Evolutionary conservation across 176 grass and related monocot genomes (phyloP), one percentile per base, ranked within the genome.

Genomic region (Stipa capillata): DNA sequence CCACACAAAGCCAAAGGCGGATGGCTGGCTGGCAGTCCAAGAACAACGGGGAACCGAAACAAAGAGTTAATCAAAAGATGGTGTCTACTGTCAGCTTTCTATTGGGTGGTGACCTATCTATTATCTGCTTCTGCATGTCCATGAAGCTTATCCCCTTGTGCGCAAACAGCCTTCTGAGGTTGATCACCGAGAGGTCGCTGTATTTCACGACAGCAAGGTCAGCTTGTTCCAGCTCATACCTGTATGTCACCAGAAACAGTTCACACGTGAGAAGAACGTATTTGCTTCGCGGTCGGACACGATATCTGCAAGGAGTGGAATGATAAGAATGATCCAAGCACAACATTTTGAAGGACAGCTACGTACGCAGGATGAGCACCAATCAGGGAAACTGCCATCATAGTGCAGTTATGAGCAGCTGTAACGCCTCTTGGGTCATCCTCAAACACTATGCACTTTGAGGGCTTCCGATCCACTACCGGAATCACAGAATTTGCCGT

Each of bases 401-500:
- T 97, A 33, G 94, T 91, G 72, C 94, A 94, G 85, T 97, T 94
- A 69, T 97, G 94, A 39, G 94, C 89, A 45, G 91, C 96, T 55
- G 96, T 79, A 60, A 99, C 76, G 2, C 90, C 92, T 69, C 92
- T 95, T 18, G 90, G 92, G 40, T 99, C 92, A 33, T 99, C 96
- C 87, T 95, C 96, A 70, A 99, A 99, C 76, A 99, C 96, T 21
- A 99, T 87, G 49, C 96, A 99, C 78, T 84, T 99, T 7, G 92
- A 91, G 12, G 92, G 96, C 70, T 99, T 99, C 45, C 96, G 85
- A 34, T 99, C n/a, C n/a, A n/a, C n/a, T n/a, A n/a, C n/a, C n/a
- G n/a, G n/a, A n/a, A n/a, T n/a, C n/a, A n/a, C n/a, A n/a, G n/a
- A n/a, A n/a, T n/a, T n/a, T n/a, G n/a, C n/a, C n/a, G n/a, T n/a